A percentile compares a stretch with the other conserved stretches of the same genome.
Conservation (phyloP, 1,139 yeast species). For the Candida neerlandica region DNA sequence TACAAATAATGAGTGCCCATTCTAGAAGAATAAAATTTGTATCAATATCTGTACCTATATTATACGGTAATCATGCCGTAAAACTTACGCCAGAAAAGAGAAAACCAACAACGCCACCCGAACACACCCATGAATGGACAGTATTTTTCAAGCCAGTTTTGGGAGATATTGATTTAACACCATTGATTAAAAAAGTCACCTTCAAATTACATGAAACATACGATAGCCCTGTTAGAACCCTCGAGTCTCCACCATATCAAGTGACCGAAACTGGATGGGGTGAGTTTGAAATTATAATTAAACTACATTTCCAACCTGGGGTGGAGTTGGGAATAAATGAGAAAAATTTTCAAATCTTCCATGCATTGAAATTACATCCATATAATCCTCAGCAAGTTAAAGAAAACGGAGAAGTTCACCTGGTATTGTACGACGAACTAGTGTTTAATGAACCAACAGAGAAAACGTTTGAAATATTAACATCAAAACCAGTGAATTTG, state of each 20-base stretch:
- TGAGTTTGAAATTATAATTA: slow-evolving; percentile 89
- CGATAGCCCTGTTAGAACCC: slow-evolving; percentile 76
- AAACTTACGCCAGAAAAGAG: slow-evolving; percentile 63
- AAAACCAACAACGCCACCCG: slow-evolving; percentile 76
- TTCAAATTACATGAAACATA: slow-evolving; percentile 96
- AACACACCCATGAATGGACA: slow-evolving; percentile 96
- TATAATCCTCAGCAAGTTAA: slow-evolving; percentile 56
- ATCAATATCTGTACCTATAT: slow-evolving; percentile 79
- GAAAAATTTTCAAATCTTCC: slow-evolving; percentile 83
- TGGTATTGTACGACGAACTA: slow-evolving; percentile 83
- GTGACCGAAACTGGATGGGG: slow-evolving; percentile 99
- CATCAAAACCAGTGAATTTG: slow-evolving; percentile 72
- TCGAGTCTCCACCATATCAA: slow-evolving; percentile 90
- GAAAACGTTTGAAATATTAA: slow-evolving; percentile 73
- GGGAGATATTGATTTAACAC: slow-evolving; percentile 74
- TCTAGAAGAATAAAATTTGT: slow-evolving; percentile 58
- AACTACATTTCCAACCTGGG: slow-evolving; percentile 81
- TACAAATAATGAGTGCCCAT: slow-evolving; percentile 15
- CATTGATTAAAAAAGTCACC: slow-evolving; percentile 84
- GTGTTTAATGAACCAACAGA: slow-evolving; percentile 98
- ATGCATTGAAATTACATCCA: slow-evolving; percentile 90
- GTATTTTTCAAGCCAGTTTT: slow-evolving; percentile 85
- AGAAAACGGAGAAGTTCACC: slow-evolving; percentile 55
- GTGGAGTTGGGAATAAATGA: slow-evolving; percentile 69
- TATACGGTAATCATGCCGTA: slow-evolving; percentile 85